Evolutionary conservation across 2,329 filamentous ascomycete species (phyloP), one percentile per base, ranked within the genome.

Genomic region (Penicillium sp.): DNA sequence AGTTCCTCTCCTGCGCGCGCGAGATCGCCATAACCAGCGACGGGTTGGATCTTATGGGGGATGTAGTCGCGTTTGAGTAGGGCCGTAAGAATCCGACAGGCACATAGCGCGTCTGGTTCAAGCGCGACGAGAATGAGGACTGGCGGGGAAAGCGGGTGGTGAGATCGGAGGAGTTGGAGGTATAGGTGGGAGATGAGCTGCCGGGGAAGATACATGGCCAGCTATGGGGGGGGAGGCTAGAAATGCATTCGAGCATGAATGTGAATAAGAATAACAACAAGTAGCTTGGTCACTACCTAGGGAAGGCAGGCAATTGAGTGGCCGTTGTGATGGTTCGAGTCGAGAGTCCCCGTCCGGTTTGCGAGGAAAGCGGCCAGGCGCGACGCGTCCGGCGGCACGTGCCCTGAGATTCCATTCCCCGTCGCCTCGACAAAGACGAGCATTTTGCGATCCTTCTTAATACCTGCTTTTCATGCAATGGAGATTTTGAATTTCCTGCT

Each of bases 11-110:
- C 93, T 22, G 89, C 89, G 67, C 87, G 88, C 71, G 91, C 85
- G 49, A 99, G 86, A 75, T 98, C 95, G 65, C 87, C 88, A 86
- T 97, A 98, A 57, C 95, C 95, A 20, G 91, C 87, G 56, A 99
- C 89, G 1, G 95, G 95, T 71, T 97, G 91, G 71, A 98, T 96
- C 78, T 97, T 98, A 81, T 98, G 94, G 14, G 90, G 91, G 68
- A 99, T 96, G 74, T 96, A 98, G 81, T 99, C 95, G 82, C 94
- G 90, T 79, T 96, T 97, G 61, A 99, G 83, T n/a, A 99, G 84
- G 53, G 90, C 86, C 2, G 94, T 96, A 50, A 99, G 86, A 62
- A 99, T 97, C 62, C 93, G 92, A 75, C 92, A 96, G 63, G 93
- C 95, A 78, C 94, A 98, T 63, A 99, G 87, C 64, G 95, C 91